A percentile compares a stretch with the other conserved stretches of the same genome.
These are phyloP conservation scores for Aspergillus pseudoviridinutans DNA, from an alignment of 2,329 filamentous ascomycete genomes.

Conservation along the genomic window DNA sequence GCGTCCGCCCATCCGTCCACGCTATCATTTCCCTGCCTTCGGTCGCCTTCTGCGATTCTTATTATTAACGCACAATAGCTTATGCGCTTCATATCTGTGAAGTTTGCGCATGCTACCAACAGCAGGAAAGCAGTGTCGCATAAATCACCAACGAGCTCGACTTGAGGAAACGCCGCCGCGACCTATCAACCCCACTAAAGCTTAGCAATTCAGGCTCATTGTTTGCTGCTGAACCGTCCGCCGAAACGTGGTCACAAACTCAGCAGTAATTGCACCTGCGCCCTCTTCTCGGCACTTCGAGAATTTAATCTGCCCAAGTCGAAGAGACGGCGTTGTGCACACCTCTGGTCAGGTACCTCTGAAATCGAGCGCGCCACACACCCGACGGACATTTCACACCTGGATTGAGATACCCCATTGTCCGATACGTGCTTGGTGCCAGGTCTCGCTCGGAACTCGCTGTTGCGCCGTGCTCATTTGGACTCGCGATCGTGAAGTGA, in stretches of 20 bases:
- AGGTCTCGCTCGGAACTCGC: background rate
- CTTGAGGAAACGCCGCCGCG: background rate
- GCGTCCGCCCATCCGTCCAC: background rate
- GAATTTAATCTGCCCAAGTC: background rate
- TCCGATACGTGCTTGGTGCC: background rate
- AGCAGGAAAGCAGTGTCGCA: slow-evolving; percentile 3
- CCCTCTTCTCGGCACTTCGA: background rate
- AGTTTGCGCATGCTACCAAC: background rate
- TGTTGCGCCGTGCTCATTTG: background rate
- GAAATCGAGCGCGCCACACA: background rate
- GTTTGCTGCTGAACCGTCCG: slow-evolving; percentile 2
- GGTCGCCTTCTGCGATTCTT: background rate
- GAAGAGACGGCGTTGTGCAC: background rate
- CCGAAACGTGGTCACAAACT: slow-evolving; percentile 3
- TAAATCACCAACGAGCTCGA: slow-evolving; percentile 7
- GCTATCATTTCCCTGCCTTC: background rate
- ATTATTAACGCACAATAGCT: background rate
- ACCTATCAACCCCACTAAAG: background rate
- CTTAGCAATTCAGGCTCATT: background rate
- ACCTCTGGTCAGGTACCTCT: background rate
- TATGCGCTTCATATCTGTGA: background rate
- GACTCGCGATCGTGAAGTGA: background rate
- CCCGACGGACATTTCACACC: background rate
- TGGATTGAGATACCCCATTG: background rate
- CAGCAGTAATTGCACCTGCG: background rate